A percentile compares a stretch with the other conserved stretches of the same genome.
phyloP scores from a whole-genome alignment of 2,329 filamentous ascomycete species.

The Sclerotinia glacialis region DNA sequence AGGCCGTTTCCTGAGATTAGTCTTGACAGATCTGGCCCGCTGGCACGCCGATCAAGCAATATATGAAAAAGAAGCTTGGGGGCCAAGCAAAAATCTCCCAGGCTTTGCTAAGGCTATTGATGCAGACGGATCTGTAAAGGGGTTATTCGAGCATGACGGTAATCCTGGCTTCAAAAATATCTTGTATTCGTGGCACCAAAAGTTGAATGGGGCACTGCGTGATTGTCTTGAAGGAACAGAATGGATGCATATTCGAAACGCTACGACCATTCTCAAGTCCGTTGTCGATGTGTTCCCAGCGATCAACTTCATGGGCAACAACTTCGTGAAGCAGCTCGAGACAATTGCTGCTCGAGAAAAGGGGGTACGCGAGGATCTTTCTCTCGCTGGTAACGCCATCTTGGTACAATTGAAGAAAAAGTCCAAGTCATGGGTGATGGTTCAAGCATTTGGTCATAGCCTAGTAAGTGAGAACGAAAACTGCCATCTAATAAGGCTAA shows the following conservation, averaged over 20 bases:
- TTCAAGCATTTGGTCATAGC: slow-evolving; percentile 68
- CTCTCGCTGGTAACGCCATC: slow-evolving; percentile 69
- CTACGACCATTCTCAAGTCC: slow-evolving; percentile 82
- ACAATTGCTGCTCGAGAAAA: slow-evolving; percentile 64
- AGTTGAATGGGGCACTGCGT: slow-evolving; percentile 75
- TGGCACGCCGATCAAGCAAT: slow-evolving; percentile 78
- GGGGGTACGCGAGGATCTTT: slow-evolving; percentile 67
- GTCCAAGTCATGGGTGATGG: slow-evolving; percentile 68
- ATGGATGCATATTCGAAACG: slow-evolving; percentile 98
- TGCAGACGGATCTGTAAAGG: slow-evolving; percentile 65
- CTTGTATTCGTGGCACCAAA: slow-evolving; percentile 86
- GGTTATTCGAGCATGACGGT: slow-evolving; percentile 76
- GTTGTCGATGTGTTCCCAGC: slow-evolving; percentile 81
- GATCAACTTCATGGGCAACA: slow-evolving; percentile 80
- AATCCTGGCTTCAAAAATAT: slow-evolving; percentile 81
- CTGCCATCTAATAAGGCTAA: slow-evolving; percentile 35
- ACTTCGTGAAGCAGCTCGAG: slow-evolving; percentile 61
- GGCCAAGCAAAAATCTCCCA: slow-evolving; percentile 60
- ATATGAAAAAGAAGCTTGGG: slow-evolving; percentile 82
- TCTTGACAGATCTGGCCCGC: slow-evolving; percentile 72
- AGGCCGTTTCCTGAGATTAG: slow-evolving; percentile 83
- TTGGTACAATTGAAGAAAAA: slow-evolving; percentile 67
- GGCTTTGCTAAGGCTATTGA: slow-evolving; percentile 78
- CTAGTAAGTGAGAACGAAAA: slow-evolving; percentile 48
- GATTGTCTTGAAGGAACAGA: slow-evolving; percentile 77